Conservation (phyloP, 164 flowering plant genomes). For the Aristolochia californica region DNA sequence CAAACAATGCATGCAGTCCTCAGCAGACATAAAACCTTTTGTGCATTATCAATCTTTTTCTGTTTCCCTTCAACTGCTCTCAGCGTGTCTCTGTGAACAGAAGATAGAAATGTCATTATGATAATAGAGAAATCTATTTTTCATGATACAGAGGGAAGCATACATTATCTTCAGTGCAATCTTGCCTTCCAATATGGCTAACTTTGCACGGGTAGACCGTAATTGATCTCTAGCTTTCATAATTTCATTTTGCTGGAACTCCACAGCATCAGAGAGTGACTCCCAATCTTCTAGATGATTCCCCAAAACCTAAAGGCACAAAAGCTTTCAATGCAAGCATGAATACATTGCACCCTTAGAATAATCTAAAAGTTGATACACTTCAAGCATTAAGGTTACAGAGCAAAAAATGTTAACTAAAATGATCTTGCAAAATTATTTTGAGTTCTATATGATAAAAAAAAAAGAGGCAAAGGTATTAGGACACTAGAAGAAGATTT, state of each 20-base stretch:
- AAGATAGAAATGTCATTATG: conserved; percentile 1
- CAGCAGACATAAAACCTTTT: conserved; percentile 41
- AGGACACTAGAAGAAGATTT: too few species aligned
- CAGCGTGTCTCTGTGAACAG: conserved; percentile 51
- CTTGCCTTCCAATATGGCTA: conserved; percentile 76
- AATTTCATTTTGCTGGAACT: conserved; percentile 75
- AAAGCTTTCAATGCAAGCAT: neutral
- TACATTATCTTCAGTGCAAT: conserved; percentile 68
- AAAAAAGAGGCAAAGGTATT: too few species aligned
- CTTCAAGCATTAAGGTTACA: too few species aligned
- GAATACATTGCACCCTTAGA: neutral
- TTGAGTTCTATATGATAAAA: too few species aligned
- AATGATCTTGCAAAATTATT: too few species aligned
- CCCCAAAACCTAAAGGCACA: conserved; percentile 32
- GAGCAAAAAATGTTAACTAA: too few species aligned
- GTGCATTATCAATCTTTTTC: conserved; percentile 49
- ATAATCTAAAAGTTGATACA: neutral
- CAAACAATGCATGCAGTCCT: conserved; percentile 54
- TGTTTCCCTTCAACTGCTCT: conserved; percentile 54
- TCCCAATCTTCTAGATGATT: conserved; percentile 35
- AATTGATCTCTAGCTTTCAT: conserved; percentile 51
- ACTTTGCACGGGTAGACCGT: conserved; percentile 68
- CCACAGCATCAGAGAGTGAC: conserved; percentile 74
- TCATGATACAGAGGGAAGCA: conserved; percentile 8
- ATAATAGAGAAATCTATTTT: neutral